These are phyloP conservation scores for Acer campestre DNA, from an alignment of 345 rosid genomes.

Conservation along the genomic window DNA sequence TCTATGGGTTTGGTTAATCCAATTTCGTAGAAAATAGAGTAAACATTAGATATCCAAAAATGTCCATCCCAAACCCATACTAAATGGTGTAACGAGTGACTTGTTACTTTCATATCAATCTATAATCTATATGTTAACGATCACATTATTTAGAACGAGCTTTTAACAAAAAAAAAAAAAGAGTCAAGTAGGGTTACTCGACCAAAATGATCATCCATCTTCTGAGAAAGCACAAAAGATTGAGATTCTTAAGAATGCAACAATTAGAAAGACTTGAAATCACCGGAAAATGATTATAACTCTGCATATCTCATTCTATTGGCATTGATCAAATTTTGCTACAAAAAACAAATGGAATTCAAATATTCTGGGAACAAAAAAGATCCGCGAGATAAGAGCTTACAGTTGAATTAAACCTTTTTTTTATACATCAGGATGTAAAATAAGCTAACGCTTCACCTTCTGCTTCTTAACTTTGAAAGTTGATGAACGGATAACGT, in stretches of 20 bases:
- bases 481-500: slow-evolving; percentile 70
- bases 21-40: too few relatives aligned
- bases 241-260: not conserved
- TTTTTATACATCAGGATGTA: slow-evolving; percentile 1
- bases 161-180: not conserved
- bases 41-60: too few relatives aligned
- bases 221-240: too few relatives aligned
- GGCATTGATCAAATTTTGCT: slow-evolving; percentile 13
- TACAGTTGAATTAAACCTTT: slow-evolving; percentile 8
- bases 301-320: slow-evolving; percentile 11
- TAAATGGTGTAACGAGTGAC: too few relatives aligned
- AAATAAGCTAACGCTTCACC: slow-evolving; percentile 52
- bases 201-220: not conserved
- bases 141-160: not conserved
- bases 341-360: slow-evolving; percentile 22
- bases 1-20: too few relatives aligned
- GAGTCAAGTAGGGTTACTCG: not conserved
- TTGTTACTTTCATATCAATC: too few relatives aligned
- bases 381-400: slow-evolving; percentile 16
- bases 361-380: not conserved
- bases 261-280: not conserved
- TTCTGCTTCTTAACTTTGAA: slow-evolving; percentile 79
- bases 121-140: not conserved
- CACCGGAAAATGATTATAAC: not conserved
- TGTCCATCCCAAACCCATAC: too few relatives aligned